phyloP scores from a whole-genome alignment of 352 stramenopile species.

The Phytopythium boreale region DNA sequence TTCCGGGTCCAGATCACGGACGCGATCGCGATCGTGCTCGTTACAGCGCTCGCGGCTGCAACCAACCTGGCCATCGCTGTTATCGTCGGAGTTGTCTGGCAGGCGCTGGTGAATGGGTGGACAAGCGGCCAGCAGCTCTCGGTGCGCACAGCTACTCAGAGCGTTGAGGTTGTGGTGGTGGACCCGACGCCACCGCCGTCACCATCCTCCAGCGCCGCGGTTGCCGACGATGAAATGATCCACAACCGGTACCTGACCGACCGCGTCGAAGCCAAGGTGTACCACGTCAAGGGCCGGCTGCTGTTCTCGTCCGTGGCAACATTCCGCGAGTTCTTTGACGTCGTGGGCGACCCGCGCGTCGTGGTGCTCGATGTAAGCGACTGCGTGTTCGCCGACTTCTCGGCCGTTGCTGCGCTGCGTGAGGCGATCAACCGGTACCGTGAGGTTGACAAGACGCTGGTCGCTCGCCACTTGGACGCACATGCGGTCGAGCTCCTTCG shows the following conservation, averaged over 20 bases:
- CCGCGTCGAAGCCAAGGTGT: conserved; percentile 51
- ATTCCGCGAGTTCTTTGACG: conserved; percentile 80
- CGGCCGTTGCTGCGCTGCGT: conserved; percentile 73
- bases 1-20: conserved; percentile 71
- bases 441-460: conserved; percentile 67
- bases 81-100: conserved; percentile 80
- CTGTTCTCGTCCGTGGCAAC: conserved; percentile 78
- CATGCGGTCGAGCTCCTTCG: conserved; percentile 56
- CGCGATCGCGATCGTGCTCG: conserved; percentile 74
- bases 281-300: conserved; percentile 67
- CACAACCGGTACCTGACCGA: conserved; percentile 23
- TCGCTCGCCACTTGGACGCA: conserved; percentile 57
- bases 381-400: conserved; percentile 83
- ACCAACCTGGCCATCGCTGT: conserved; percentile 88
- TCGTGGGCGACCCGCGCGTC: conserved; percentile 53
- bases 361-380: conserved; percentile 77
- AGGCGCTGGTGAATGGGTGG: conserved; percentile 82
- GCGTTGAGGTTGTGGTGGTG: conserved; percentile 25
- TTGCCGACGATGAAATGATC: conserved; percentile 25
- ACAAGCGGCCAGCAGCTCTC: conserved; percentile 53
- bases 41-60: conserved; percentile 80
- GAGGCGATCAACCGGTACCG: conserved; percentile 70
- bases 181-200: conserved; percentile 5
- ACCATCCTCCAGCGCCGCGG: background rate
- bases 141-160: conserved; percentile 22